Evolutionary conservation across 345 rosid species (phyloP).

Genomic region (Eucalyptus guilfoylei): DNA sequence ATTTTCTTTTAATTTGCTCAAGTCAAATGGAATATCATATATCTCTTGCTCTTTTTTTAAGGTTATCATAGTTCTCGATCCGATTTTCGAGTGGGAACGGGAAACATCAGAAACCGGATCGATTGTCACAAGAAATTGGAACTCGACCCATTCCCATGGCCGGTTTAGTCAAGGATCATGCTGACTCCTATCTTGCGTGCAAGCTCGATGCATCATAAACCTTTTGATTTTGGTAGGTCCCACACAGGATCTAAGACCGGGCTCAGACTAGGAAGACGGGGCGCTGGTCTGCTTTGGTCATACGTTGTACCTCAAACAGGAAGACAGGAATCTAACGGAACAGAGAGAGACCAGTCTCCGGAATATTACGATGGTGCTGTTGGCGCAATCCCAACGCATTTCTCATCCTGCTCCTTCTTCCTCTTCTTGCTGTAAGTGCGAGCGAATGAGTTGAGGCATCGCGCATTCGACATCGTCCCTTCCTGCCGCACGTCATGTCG

Average conservation of each 20-base stretch:
- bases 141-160: rapidly evolving
- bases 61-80: rapidly evolving
- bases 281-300: not conserved
- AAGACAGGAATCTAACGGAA: not conserved
- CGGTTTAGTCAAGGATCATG: no score
- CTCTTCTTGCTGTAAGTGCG: not conserved
- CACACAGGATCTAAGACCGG: no score
- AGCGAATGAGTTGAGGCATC: not conserved
- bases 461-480: no score
- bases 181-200: rapidly evolving
- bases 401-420: not conserved
- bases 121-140: not conserved
- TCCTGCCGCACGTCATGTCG: not conserved
- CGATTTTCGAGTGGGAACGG: rapidly evolving
- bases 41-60: no score
- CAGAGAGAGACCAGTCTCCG: not conserved
- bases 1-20: no score
- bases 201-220: no score
- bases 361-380: not conserved
- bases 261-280: no score
- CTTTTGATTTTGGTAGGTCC: no score
- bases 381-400: not conserved
- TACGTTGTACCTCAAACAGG: not conserved
- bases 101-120: rapidly evolving
- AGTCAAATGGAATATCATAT: no score